Evolutionary conservation across 2,329 filamentous ascomycete genomes (phyloP).

Genomic region (Xylaria sp.): DNA sequence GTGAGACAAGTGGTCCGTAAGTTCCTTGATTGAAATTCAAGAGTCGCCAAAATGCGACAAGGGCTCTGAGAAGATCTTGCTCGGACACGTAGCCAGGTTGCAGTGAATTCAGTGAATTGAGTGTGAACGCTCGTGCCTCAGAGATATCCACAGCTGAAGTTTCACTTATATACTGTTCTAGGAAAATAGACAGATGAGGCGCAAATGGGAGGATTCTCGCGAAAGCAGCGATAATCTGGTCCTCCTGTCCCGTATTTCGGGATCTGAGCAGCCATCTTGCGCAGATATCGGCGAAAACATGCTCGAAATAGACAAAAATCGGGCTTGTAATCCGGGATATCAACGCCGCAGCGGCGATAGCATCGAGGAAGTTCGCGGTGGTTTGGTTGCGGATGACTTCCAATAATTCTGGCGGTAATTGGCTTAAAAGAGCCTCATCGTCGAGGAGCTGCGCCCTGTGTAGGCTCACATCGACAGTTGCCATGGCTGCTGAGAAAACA

Average conservation of each 20-base stretch:
- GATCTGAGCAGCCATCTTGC: slow-evolving; percentile 76
- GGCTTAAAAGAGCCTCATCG: slow-evolving; percentile 63
- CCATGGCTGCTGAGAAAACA: slow-evolving; percentile 56
- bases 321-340: slow-evolving; percentile 74
- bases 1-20: slow-evolving; percentile 73
- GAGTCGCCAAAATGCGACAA: slow-evolving; percentile 81
- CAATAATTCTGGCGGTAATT: slow-evolving; percentile 76
- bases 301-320: slow-evolving; percentile 79
- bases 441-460: slow-evolving; percentile 66
- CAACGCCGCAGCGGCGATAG: slow-evolving; percentile 75
- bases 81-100: slow-evolving; percentile 31
- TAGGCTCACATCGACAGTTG: slow-evolving; percentile 63
- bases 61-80: slow-evolving; percentile 50
- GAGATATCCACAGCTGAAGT: slow-evolving; percentile 41
- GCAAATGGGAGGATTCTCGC: slow-evolving; percentile 84
- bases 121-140: slow-evolving; percentile 39
- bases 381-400: slow-evolving; percentile 71
- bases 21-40: slow-evolving; percentile 77
- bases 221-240: slow-evolving; percentile 73
- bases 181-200: slow-evolving; percentile 79
- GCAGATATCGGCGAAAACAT: slow-evolving; percentile 82
- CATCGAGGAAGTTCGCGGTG: slow-evolving; percentile 74
- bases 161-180: slow-evolving; percentile 60
- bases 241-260: slow-evolving; percentile 52
- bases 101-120: slow-evolving; percentile 46